These are phyloP conservation scores for Micractinium conductrix DNA, from an alignment of 139 green algal species.

Conservation along the genomic window DNA sequence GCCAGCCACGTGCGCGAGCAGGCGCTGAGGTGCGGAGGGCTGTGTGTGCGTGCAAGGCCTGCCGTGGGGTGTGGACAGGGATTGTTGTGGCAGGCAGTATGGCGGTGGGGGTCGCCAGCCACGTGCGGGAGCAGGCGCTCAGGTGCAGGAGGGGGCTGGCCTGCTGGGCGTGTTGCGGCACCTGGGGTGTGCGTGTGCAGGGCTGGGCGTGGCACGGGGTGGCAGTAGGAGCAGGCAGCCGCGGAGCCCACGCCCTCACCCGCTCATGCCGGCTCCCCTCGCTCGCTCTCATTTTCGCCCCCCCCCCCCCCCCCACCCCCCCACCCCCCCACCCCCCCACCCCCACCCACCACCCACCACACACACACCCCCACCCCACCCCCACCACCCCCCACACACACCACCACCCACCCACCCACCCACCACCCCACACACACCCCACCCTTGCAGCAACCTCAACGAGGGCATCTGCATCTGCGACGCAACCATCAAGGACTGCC, in stretches of 20 bases:
- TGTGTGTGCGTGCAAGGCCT: too few relatives aligned
- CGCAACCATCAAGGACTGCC: slow-evolving; percentile 28
- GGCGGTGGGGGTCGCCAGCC: too few relatives aligned
- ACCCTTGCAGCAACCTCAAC: slow-evolving; percentile 32
- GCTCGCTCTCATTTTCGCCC: background rate
- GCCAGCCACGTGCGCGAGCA: slow-evolving; percentile 20
- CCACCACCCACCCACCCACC: background rate
- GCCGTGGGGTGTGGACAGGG: too few relatives aligned
- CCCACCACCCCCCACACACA: background rate
- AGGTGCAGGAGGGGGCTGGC: background rate
- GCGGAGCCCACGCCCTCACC: too few relatives aligned
- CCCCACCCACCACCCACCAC: background rate
- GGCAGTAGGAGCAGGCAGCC: too few relatives aligned
- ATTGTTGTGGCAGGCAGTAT: too few relatives aligned
- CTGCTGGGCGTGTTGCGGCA: background rate
- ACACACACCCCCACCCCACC: background rate
- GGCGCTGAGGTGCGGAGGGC: slow-evolving; percentile 1
- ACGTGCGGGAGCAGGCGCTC: slow-evolving; percentile 24
- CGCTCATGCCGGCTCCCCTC: too few relatives aligned
- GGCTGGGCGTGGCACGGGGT: too few relatives aligned
- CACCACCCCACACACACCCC: too few relatives aligned
- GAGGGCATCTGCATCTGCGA: slow-evolving; percentile 39
- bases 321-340: background rate
- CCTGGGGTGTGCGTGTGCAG: too few relatives aligned
- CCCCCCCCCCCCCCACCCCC: background rate